Evolutionary conservation across 2,329 filamentous ascomycete species (phyloP), one percentile per base, ranked within the genome.

Genomic region (Calycina marina): DNA sequence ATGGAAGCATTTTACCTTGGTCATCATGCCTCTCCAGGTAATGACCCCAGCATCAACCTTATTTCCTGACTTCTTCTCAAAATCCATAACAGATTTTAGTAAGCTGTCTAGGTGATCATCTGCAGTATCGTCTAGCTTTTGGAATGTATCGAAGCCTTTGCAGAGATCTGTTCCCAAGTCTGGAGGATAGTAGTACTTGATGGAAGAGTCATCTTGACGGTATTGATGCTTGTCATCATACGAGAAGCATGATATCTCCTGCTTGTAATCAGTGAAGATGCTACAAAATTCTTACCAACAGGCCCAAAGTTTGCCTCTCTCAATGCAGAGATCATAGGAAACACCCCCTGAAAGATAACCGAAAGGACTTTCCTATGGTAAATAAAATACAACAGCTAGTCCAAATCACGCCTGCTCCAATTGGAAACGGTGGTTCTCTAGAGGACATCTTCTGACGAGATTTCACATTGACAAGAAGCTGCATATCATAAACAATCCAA

Each of bases 1-100:
- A 8, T 25, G 29, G 20, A 12, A 18, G 14, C 12, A 31, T 9
- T n/a, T 32, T 52, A 86, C 84, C 67, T 94, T 98, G 40, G 90
- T 96, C 77, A 98, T 86, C 84, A 96, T 94, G 22, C 90, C 90
- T 48, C 90, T 67, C 88, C 88, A 98, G 2, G 88, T 96, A 31
- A 96, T 67, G 28, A 96, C 54, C 46, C 93, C 74, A 2, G 79
- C 77, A 39, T 85, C 75, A 18, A 77, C 74, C 49, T 68, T 76
- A 47, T 70, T 65, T 2, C 70, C 68, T 1, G 67, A 71, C 42
- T 73, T 63, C 52, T 75, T 64, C 56, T 96, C 90, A 43, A 82
- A 65, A 15, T 69, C 67, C 30, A 74, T 63, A 28, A 98, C 72
- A 1, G 85, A 77, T 38, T 72, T 75, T 14, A 98, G 62, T 17